phyloP scores from a whole-genome alignment of 106 monocot genomes.

The Dioscorea dumetorum region DNA sequence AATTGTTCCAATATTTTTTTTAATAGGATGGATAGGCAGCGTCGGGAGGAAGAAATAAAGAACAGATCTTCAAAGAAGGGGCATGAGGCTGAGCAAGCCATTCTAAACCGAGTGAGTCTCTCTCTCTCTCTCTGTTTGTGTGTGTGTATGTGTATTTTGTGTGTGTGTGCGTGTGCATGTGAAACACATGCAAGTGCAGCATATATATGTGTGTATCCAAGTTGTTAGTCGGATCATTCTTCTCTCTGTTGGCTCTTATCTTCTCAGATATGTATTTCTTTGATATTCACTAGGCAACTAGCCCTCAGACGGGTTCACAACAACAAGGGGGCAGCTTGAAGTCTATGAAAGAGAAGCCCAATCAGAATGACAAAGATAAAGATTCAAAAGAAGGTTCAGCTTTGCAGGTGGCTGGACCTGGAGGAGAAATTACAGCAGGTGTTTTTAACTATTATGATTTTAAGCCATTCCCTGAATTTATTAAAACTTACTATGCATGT shows the following conservation, averaged over 20 bases:
- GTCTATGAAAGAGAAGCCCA: constrained; percentile 47
- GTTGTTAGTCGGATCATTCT: no score
- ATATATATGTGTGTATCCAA: no score
- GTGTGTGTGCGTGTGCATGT: no score
- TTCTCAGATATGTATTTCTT: neutral
- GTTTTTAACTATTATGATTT: neutral
- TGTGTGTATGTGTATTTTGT: no score
- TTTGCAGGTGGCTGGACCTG: constrained; percentile 33
- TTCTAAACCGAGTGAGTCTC: constrained; percentile 48
- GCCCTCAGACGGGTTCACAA: constrained; percentile 37
- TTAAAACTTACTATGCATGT: no score
- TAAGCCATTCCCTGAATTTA: neutral
- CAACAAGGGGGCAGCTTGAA: constrained; percentile 38
- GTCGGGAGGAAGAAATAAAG: constrained; percentile 70
- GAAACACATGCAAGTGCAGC: no score
- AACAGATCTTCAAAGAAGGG: constrained; percentile 64
- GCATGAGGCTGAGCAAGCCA: constrained; percentile 58
- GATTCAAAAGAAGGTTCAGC: constrained; percentile 36
- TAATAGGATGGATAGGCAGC: constrained; percentile 79
- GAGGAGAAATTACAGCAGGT: constrained; percentile 52
- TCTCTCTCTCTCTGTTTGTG: neutral
- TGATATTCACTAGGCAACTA: constrained; percentile 21
- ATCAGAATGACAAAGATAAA: constrained; percentile 22
- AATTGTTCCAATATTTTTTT: neutral
- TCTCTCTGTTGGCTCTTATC: neutral